phyloP scores from a whole-genome alignment of 495 filamentous ascomycete genomes.

The Rhizodiscina lignyota region DNA sequence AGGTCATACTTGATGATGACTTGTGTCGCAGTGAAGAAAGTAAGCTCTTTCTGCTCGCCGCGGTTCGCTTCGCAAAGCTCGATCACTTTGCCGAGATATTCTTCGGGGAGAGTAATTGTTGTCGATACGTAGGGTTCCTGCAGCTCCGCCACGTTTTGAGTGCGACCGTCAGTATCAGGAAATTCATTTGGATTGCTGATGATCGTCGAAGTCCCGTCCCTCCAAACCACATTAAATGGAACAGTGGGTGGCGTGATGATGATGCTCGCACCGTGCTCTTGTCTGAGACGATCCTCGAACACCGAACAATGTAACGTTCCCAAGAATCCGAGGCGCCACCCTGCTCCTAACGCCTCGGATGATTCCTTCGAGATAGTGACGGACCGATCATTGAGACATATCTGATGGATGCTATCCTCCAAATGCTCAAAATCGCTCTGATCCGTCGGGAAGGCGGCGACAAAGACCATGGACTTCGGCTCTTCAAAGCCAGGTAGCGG shows the following conservation, averaged over 20 bases:
- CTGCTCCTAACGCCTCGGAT: slow-evolving; percentile 82
- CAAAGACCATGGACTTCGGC: slow-evolving; percentile 97
- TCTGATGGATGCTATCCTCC: slow-evolving; percentile 86
- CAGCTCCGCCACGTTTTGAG: slow-evolving; percentile 40
- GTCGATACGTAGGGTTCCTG: slow-evolving; percentile 77
- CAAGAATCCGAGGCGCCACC: slow-evolving; percentile 89
- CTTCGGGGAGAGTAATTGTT: slow-evolving; percentile 83
- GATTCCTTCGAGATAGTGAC: slow-evolving; percentile 87
- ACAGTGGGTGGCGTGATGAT: slow-evolving; percentile 96
- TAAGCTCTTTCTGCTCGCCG: slow-evolving; percentile 66
- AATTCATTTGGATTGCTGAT: slow-evolving; percentile 77
- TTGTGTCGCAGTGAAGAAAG: slow-evolving; percentile 86
- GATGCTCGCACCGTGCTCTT: slow-evolving; percentile 87
- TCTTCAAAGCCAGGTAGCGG: slow-evolving; percentile 88
- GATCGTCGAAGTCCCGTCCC: slow-evolving; percentile 51
- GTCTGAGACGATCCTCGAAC: slow-evolving; percentile 88
- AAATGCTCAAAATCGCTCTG: slow-evolving; percentile 73
- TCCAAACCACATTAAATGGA: slow-evolving; percentile 70
- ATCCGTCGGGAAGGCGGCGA: slow-evolving; percentile 87
- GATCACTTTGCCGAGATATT: slow-evolving; percentile 85
- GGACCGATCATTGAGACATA: slow-evolving; percentile 86
- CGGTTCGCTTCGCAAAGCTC: slow-evolving; percentile 86
- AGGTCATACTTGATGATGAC: slow-evolving; percentile 90
- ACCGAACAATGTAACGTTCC: slow-evolving; percentile 94
- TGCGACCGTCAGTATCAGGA: slow-evolving; percentile 51